Base-by-base conservation (phyloP, 192 early-diverging fungal species). In the Phycomyces nitens region DNA sequence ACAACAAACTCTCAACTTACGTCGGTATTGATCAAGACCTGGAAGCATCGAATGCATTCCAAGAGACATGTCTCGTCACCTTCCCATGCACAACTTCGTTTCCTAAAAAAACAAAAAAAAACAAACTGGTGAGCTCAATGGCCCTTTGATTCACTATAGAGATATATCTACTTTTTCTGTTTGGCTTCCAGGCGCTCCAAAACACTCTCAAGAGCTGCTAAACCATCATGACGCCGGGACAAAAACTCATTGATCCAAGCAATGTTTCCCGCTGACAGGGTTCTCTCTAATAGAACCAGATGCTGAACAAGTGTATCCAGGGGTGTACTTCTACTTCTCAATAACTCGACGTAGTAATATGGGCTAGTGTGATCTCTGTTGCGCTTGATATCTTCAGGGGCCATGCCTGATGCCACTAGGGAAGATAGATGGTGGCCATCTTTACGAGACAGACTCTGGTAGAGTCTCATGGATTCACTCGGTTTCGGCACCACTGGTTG, bases 201-300 rank as follows among this genome's bases (percentile, higher is more conserved):
- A 1, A 82, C 75, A 50, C 16, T 64, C 53, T 82, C 83, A 40
- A 84, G 40, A 9, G 79, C 80, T 43, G 65, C 40, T n/a, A 84
- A 72, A n/a, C 83, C 83, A 53, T 66, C 68, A 16, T 70, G 59
- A 18, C 70, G 49, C 20, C 56, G 40, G 24, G 75, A 67, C 26
- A 84, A 56, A 60, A 84, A 84, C 53, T 74, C 65, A 12, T 77
- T 68, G 15, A 81, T 80, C 82, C 82, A 84, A 5, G 73, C 73
- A 20, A 80, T 16, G 14, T 77, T 72, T 20, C 70, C 77, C 2
- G 77, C 77, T 0, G 79, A 71, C 10, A 84, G 62, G 0, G 70
- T 64, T n/a, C 76, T 65, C 5, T 75, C 68, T 24, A 84, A 69
- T 2, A 68, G 69, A 5, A 65, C 59, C 11, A 84, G 52, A n/a